phyloP scores from a whole-genome alignment of 495 filamentous ascomycete genomes.

The Daldinia loculata region DNA sequence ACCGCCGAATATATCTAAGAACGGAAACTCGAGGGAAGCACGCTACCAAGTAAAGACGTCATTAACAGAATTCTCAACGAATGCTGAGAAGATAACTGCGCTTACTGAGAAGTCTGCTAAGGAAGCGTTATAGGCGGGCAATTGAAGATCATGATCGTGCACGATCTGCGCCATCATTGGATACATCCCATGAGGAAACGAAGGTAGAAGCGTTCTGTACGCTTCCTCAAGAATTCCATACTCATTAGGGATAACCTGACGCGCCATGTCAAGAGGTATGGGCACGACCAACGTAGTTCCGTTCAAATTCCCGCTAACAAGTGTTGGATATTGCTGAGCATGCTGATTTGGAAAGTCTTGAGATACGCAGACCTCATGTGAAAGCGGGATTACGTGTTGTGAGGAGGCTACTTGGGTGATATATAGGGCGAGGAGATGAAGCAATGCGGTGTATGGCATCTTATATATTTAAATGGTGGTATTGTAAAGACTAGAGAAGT shows the following conservation, averaged over 20 bases:
- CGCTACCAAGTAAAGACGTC: constrained; percentile 34
- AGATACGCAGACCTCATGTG: constrained; percentile 47
- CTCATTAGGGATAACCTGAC: constrained; percentile 48
- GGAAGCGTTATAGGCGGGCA: constrained; percentile 47
- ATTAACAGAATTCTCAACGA: constrained; percentile 5
- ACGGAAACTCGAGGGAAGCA: constrained; percentile 57
- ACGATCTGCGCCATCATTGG: constrained; percentile 55
- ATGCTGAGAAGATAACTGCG: neutral
- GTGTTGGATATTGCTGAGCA: constrained; percentile 48
- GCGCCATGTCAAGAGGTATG: constrained; percentile 48
- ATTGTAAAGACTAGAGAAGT: neutral
- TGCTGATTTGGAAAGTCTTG: constrained; percentile 50
- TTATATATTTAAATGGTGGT: neutral
- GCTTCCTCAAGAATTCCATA: constrained; percentile 52
- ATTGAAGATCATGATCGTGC: constrained; percentile 55
- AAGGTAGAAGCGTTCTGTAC: constrained; percentile 49
- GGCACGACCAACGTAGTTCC: constrained; percentile 53
- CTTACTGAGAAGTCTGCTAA: constrained; percentile 55
- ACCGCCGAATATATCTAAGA: constrained; percentile 50
- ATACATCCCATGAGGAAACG: constrained; percentile 55
- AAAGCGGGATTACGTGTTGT: neutral
- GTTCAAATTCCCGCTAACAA: constrained; percentile 54
- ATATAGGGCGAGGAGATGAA: neutral
- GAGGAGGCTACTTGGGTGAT: neutral
- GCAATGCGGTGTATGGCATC: neutral